Evolutionary conservation across 306 rosid genomes (phyloP).

Genomic region (Oxytropis ochrocephala): DNA sequence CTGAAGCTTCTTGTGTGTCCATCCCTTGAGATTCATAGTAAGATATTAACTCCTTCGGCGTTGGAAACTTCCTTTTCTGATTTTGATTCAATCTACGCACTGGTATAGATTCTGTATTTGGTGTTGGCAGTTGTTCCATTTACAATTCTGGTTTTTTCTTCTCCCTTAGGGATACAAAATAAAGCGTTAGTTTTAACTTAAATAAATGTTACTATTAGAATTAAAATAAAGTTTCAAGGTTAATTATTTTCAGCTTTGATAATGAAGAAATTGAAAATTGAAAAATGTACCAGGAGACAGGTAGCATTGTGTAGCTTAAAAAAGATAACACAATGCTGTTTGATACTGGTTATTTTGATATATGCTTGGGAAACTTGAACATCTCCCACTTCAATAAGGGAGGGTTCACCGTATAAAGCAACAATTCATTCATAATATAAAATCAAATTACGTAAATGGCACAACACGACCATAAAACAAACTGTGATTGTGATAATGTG

Average conservation of each 20-base stretch:
- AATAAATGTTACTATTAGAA: not conserved
- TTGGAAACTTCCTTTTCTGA: constrained; percentile 43
- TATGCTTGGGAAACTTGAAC: constrained; percentile 94
- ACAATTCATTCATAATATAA: not conserved
- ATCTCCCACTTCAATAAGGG: constrained; percentile 33
- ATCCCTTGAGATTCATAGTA: constrained; percentile 83
- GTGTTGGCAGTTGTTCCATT: constrained; percentile 19
- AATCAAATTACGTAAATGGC: not conserved
- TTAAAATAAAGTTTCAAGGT: not conserved
- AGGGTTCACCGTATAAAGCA: constrained; percentile 88
- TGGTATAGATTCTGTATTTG: not conserved
- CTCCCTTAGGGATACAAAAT: too few relatives aligned
- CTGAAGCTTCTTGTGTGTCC: constrained; percentile 52
- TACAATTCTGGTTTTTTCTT: not conserved
- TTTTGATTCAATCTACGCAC: not conserved
- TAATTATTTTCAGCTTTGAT: not conserved
- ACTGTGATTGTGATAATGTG: constrained; percentile 22
- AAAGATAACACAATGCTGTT: constrained; percentile 54
- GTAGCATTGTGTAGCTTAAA: constrained; percentile 51
- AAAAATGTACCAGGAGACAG: constrained; percentile 87
- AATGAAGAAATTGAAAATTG: not conserved
- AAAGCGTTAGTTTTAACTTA: not conserved
- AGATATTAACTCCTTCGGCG: constrained; percentile 57
- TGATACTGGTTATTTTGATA: constrained; percentile 49
- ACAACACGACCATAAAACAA: constrained; percentile 36